These are phyloP conservation scores for Solanum hybrid DNA, from an alignment of 305 asterid genomes.

Conservation along the genomic window DNA sequence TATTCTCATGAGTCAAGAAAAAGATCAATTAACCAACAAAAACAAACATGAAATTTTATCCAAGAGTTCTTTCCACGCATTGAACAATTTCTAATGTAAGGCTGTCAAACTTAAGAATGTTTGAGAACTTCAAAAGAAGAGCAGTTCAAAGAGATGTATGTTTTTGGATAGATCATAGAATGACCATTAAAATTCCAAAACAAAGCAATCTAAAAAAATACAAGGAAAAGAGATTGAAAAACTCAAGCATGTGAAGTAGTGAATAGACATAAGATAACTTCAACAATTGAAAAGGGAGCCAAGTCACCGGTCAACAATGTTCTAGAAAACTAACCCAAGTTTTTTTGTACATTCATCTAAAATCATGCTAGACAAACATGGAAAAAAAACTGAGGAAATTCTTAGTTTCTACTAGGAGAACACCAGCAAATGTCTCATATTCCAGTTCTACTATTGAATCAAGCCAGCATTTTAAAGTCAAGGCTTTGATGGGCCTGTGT, in stretches of 20 bases:
- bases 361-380: not conserved
- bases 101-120: not conserved
- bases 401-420: not conserved
- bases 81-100: not conserved
- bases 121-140: not conserved
- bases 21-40: not conserved
- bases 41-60: not conserved
- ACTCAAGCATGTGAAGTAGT: not conserved
- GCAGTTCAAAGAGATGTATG: not conserved
- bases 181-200: not conserved
- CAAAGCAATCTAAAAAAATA: not conserved
- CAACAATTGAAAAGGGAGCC: not conserved
- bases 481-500: not conserved
- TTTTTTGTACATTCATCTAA: not conserved
- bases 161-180: not conserved
- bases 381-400: not conserved
- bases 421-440: not conserved
- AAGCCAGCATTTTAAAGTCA: not conserved
- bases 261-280: not conserved
- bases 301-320: not conserved
- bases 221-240: not conserved
- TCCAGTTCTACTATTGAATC: not conserved
- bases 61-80: not conserved
- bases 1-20: not conserved
- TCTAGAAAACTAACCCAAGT: not conserved